phyloP scores from a whole-genome alignment of 345 rosid genomes.

The Barbarea vulgaris region DNA sequence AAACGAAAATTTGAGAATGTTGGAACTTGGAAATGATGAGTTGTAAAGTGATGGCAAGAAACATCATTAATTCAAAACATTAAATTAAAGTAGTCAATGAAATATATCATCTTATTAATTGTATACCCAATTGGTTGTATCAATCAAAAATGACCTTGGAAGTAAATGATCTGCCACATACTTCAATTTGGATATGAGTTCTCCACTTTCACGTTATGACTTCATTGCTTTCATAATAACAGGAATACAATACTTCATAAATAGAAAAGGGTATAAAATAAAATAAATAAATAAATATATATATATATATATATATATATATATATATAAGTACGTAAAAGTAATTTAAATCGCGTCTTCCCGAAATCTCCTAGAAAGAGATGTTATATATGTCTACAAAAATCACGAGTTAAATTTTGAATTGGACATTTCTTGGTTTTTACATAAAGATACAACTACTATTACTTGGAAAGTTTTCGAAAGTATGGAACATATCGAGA shows the following conservation, averaged over 20 bases:
- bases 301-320: too few relatives aligned
- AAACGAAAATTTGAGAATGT: conserved; percentile 22
- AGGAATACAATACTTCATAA: not conserved
- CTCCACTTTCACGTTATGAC: conserved; percentile 23
- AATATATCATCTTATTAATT: conserved; percentile 21
- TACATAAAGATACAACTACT: conserved; percentile 32
- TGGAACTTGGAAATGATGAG: conserved; percentile 43
- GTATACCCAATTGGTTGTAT: conserved; percentile 24
- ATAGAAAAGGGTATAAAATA: not conserved
- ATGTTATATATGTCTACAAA: not conserved
- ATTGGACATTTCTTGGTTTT: conserved; percentile 19
- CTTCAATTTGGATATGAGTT: conserved; percentile 9
- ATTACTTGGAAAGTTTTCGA: conserved; percentile 20
- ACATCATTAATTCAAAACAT: conserved; percentile 25
- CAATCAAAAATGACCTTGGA: conserved; percentile 8
- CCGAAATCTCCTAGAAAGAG: conserved; percentile 29
- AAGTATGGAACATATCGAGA: conserved; percentile 27
- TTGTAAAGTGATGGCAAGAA: conserved; percentile 39
- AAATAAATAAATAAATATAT: too few relatives aligned
- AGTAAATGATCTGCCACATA: conserved; percentile 24
- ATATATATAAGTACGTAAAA: too few relatives aligned
- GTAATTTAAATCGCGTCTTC: conserved; percentile 20
- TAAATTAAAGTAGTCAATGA: conserved; percentile 36
- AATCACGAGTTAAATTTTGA: conserved; percentile 18
- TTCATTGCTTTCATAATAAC: conserved; percentile 19